Evolutionary conservation across 805 yeast species (phyloP).

Genomic region (Ogataea paraovalis): DNA sequence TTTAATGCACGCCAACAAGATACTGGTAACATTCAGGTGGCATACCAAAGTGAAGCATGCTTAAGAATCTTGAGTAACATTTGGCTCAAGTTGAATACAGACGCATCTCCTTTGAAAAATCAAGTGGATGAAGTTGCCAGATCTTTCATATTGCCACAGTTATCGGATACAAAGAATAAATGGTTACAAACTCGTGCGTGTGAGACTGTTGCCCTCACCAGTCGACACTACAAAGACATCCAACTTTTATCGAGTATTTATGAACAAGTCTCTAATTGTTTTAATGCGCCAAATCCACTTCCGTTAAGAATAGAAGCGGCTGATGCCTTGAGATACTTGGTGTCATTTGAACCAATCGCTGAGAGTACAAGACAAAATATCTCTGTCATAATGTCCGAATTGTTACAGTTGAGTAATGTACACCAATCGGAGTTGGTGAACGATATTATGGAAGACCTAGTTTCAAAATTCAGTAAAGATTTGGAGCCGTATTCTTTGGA

Average conservation of each 20-base stretch:
- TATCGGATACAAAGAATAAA: constrained; percentile 42
- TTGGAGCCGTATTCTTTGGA: constrained; percentile 88
- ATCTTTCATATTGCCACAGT: constrained; percentile 63
- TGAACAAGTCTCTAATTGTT: constrained; percentile 32
- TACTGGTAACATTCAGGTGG: constrained; percentile 14
- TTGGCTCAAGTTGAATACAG: constrained; percentile 47
- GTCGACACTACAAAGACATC: constrained; percentile 24
- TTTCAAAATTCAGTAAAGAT: constrained; percentile 78
- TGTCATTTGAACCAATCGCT: constrained; percentile 43
- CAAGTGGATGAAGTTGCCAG: constrained; percentile 64
- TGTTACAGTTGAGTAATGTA: constrained; percentile 65
- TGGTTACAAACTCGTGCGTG: constrained; percentile 72
- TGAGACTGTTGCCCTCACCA: constrained; percentile 43
- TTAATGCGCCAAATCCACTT: constrained; percentile 36
- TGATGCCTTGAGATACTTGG: constrained; percentile 44
- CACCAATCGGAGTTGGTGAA: constrained; percentile 82
- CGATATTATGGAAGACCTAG: constrained; percentile 91
- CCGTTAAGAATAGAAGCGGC: constrained; percentile 50
- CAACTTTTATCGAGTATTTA: constrained; percentile 33
- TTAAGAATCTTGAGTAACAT: constrained; percentile 70
- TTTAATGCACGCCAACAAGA: constrained; percentile 34
- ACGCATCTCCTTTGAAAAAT: constrained; percentile 48
- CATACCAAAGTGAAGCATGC: constrained; percentile 59
- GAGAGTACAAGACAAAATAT: constrained; percentile 59
- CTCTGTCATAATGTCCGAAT: constrained; percentile 70